Percentiles rank a stretch among this genome's conserved stretches.
phyloP scores from a whole-genome alignment of 2,329 filamentous ascomycete species.

The Xylaria sp. region DNA sequence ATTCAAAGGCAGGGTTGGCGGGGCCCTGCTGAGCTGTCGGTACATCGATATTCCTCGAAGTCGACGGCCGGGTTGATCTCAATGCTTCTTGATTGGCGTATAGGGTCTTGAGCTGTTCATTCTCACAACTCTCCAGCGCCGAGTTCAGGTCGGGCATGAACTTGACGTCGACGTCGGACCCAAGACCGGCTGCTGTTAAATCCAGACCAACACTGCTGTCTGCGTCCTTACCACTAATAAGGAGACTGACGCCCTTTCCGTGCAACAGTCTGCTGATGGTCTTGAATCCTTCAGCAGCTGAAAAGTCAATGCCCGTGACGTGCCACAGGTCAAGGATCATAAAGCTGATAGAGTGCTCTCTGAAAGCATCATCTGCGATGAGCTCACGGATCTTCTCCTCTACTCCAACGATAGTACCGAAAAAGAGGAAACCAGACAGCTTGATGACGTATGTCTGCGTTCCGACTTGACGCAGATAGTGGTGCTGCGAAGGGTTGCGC shows the following conservation, averaged over 20 bases:
- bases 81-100: conserved; percentile 65
- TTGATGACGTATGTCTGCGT: conserved; percentile 88
- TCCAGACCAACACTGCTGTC: conserved; percentile 70
- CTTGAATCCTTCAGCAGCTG: conserved; percentile 89
- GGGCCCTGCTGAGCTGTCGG: conserved; percentile 35
- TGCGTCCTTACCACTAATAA: conserved; percentile 76
- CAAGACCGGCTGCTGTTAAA: conserved; percentile 78
- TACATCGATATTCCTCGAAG: conserved; percentile 44
- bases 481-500: conserved; percentile 80
- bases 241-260: conserved; percentile 70
- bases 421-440: conserved; percentile 92
- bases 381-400: conserved; percentile 80
- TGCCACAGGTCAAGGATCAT: conserved; percentile 83
- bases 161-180: conserved; percentile 65
- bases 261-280: conserved; percentile 81
- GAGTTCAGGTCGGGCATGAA: conserved; percentile 89
- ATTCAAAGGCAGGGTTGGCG: conserved; percentile 30
- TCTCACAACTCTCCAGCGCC: conserved; percentile 90
- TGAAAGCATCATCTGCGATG: conserved; percentile 77
- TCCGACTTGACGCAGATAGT: conserved; percentile 79
- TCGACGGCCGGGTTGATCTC: conserved; percentile 40
- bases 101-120: conserved; percentile 78
- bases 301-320: conserved; percentile 92
- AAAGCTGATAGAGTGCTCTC: conserved; percentile 74
- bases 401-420: conserved; percentile 93